Base-by-base conservation (phyloP, 805 yeast species). In the Debaryomyces prosopidis region DNA sequence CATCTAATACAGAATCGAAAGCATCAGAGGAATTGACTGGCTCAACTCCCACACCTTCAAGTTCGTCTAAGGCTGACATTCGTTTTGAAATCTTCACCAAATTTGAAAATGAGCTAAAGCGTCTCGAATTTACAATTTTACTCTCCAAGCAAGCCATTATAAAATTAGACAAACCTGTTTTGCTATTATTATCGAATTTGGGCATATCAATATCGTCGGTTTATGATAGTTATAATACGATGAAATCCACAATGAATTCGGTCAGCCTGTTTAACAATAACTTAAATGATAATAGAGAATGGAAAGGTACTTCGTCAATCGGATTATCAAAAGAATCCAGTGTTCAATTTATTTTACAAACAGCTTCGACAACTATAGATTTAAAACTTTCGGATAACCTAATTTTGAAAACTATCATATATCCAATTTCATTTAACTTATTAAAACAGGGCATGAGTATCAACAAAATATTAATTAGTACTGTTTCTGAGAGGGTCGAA, bases 71-170 rank as follows among this genome's bases (percentile, higher is more conserved):
- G 34, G 75, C 77, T 5, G 88, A 83, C 51, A 39, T 83, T 2
- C 56, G 84, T 28, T 79, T 82, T 56, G 87, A 83, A 54, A 46
- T 73, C 17, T 69, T 73, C 39, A 47, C 57, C 7, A 57, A 52
- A 9, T 1, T 36, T 1, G 59, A 48, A 9, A 49, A 50, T 4
- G 42, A 42, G 2, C 12, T 11, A 11, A 7, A 34, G 3, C 37
- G 40, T 7, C 45, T 58, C 0, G 74, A 74, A 34, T 58, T 69
- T 15, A 76, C 81, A 0, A 23, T 74, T 0, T 55, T 80, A 2
- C 58, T 76, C 16, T 69, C 82, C 0, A 80, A 80, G 46, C 60
- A 66, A 0, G 73, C 76, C 0, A 41, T 18, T 9, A 14, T 62
- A 10, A 39, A 41, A 12, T 42, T 67, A 3, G 66, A 66, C 32